A percentile compares a stretch with the other conserved stretches of the same genome.
Conservation (phyloP, 2,329 filamentous ascomycete species). For the Metarhizium guizhouense region DNA sequence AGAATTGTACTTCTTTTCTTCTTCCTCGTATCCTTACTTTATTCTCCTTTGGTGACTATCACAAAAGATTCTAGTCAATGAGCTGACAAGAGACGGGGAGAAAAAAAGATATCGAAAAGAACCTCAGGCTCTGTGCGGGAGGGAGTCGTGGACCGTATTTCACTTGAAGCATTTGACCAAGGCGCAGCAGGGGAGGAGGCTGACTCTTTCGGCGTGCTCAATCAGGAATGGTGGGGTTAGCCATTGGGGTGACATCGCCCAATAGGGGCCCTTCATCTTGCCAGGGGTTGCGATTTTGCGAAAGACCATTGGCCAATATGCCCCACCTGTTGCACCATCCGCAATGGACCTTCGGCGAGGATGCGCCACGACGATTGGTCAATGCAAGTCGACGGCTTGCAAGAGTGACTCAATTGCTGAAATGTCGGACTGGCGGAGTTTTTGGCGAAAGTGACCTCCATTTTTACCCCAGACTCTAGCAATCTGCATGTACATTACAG, state of each 20-base stretch:
- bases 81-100: slow-evolving; percentile 9
- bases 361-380: slow-evolving; percentile 20
- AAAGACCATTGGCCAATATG: slow-evolving; percentile 16
- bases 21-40: not conserved
- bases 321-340: slow-evolving; percentile 13
- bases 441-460: slow-evolving; percentile 2
- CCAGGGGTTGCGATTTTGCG: slow-evolving; percentile 6
- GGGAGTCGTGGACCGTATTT: slow-evolving; percentile 27
- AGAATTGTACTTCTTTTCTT: not conserved
- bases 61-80: not conserved
- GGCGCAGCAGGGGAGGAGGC: slow-evolving; percentile 23
- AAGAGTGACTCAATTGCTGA: slow-evolving; percentile 19
- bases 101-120: slow-evolving; percentile 9
- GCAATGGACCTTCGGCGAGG: slow-evolving; percentile 26
- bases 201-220: slow-evolving; percentile 37
- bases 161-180: slow-evolving; percentile 16
- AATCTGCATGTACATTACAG: not conserved
- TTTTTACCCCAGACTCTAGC: slow-evolving; percentile 7
- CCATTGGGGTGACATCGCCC: slow-evolving; percentile 10
- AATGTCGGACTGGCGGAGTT: slow-evolving; percentile 3
- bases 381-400: slow-evolving; percentile 12
- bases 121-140: slow-evolving; percentile 23
- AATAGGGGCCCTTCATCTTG: slow-evolving; percentile 14
- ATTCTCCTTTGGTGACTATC: not conserved
- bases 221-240: slow-evolving; percentile 24